Conservation (phyloP, 345 rosid genomes). For the Eutrema japonicum region DNA sequence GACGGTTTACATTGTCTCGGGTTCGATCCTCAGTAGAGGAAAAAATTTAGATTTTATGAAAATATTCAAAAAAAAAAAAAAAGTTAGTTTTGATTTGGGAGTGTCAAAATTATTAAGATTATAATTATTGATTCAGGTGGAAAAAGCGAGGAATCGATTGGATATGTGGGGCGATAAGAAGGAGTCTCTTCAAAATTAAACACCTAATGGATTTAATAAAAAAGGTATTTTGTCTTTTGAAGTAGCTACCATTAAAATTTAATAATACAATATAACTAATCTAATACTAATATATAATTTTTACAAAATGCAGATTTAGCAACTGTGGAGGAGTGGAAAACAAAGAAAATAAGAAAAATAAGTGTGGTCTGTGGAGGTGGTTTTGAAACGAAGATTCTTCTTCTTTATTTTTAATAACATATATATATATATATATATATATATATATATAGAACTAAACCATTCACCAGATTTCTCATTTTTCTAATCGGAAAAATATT, state of each 20-base stretch:
- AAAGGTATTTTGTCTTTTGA: too few species aligned
- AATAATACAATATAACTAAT: background rate
- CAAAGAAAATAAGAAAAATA: background rate
- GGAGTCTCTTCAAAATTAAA: slow-evolving; percentile 28
- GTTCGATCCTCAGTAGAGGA: too few species aligned
- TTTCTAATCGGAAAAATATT: background rate
- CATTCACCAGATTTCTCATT: background rate
- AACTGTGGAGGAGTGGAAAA: background rate
- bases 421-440: too few species aligned
- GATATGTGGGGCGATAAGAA: slow-evolving; percentile 66
- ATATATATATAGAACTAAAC: too few species aligned
- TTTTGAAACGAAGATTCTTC: background rate
- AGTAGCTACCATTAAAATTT: too few species aligned
- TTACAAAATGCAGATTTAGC: background rate
- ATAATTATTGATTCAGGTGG: slow-evolving; percentile 52
- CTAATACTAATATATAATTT: background rate
- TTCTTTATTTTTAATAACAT: background rate
- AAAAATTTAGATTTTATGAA: too few species aligned
- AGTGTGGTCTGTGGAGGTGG: background rate
- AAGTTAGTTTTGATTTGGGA: background rate
- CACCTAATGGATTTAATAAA: too few species aligned
- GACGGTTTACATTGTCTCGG: too few species aligned
- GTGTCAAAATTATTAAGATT: background rate
- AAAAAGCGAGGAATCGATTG: slow-evolving; percentile 56
- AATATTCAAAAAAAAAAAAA: too few species aligned